Base-by-base conservation (phyloP, 1,284 basidiomycete species). In the Cystobasidium slooffiae region DNA sequence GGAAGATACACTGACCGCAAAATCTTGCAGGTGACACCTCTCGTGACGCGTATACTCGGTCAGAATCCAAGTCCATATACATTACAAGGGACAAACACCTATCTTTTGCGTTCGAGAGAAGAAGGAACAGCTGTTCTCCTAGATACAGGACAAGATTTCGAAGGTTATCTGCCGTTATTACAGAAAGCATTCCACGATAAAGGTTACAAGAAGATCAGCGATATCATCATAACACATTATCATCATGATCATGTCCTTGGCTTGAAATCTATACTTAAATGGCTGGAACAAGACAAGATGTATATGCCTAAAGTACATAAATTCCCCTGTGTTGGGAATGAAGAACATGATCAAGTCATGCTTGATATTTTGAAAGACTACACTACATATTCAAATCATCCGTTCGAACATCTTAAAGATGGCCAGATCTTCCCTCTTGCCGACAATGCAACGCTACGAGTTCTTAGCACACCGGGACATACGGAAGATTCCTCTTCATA, bases 11-110 rank as follows among this genome's bases (percentile, higher is more conserved):
- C 64, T 55, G 51, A 56, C 37, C 39, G n/a, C n/a, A 0, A 51
- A 3, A 3, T 37, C n/a, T 12, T 7, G 16, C 76, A 83, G 83
- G 80, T 84, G 68, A 80, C 81, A 0, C 77, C 81, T 10, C 79
- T 79, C 66, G 81, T 84, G 55, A 83, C 84, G 10, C 83, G 85
- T 31, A 80, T 86, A 62, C 81, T 86, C 1, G 85, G 84, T 0
- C 84, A 95, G 88, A 97, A 97, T 80, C 93, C 68, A 8, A 91
- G 93, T 3, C 89, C 91, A 76, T 95, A 93, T 82, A 96, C 94
- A 0, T 85, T 97, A 0, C 92, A 96, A 86, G 93, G 93, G 20
- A 98, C 95, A 1, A 97, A 97, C 81, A 96, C 93, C 1, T 98
- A 97, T 81, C 86, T 98, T 75, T 81, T 97, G 61, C 64, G 43